Evolutionary conservation across 2,329 filamentous ascomycete genomes (phyloP).

Genomic region (Emmonsiellopsis sp.): DNA sequence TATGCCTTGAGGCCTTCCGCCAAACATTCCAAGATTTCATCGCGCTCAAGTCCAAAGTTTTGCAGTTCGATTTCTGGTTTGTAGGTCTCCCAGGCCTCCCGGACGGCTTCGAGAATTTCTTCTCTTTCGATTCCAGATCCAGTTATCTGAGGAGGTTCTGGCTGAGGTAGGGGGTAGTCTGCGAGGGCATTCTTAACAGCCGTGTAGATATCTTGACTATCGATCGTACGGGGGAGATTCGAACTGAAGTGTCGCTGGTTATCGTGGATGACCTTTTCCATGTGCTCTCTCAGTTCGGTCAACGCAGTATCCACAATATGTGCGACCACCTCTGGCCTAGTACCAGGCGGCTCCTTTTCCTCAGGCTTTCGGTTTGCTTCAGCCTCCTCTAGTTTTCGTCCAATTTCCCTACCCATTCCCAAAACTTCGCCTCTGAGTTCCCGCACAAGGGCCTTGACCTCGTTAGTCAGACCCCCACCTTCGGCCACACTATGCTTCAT

Average conservation of each 20-base stretch:
- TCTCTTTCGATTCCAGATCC: constrained; percentile 58
- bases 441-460: constrained; percentile 82
- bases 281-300: constrained; percentile 71
- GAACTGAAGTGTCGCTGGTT: constrained; percentile 61
- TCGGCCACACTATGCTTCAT: constrained; percentile 89
- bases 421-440: constrained; percentile 87
- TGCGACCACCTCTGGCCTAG: constrained; percentile 60
- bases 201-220: constrained; percentile 78
- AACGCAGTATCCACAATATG: constrained; percentile 72
- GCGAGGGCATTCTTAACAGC: constrained; percentile 66
- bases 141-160: constrained; percentile 41
- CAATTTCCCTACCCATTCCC: constrained; percentile 87
- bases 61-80: constrained; percentile 88
- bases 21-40: constrained; percentile 80
- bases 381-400: constrained; percentile 63
- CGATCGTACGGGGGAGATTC: constrained; percentile 53
- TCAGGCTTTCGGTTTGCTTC: constrained; percentile 37
- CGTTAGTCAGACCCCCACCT: constrained; percentile 77
- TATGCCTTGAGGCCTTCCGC: constrained; percentile 78
- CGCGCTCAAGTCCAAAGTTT: constrained; percentile 79
- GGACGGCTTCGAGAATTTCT: constrained; percentile 76
- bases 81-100: constrained; percentile 87
- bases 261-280: constrained; percentile 70
- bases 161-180: constrained; percentile 50
- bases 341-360: constrained; percentile 37